A percentile compares a stretch with the other conserved stretches of the same genome.
Conservation (phyloP, 2,329 filamentous ascomycete genomes). For the Verruconis gallopava region DNA sequence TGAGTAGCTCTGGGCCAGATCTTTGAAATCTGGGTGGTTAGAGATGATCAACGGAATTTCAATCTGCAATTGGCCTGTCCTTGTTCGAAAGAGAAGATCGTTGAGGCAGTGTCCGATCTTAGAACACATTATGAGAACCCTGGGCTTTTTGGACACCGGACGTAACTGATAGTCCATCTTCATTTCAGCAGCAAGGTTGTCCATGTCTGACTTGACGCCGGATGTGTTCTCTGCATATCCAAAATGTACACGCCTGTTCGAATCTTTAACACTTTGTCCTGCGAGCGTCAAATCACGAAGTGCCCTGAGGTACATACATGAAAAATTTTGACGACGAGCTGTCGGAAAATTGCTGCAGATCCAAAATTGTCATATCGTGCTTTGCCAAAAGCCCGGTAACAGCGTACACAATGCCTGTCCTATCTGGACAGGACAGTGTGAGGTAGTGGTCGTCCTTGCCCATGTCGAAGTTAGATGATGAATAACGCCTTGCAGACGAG, state of each 20-base stretch:
- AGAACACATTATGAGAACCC: slow-evolving; percentile 77
- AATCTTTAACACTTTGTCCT: slow-evolving; percentile 2
- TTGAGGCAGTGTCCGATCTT: slow-evolving; percentile 81
- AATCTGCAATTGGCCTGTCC: slow-evolving; percentile 59
- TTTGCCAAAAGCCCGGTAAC: slow-evolving; percentile 66
- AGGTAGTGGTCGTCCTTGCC: slow-evolving; percentile 49
- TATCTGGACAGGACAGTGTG: slow-evolving; percentile 73
- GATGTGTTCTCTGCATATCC: slow-evolving; percentile 17
- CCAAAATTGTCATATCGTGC: slow-evolving; percentile 66
- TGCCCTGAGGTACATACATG: slow-evolving; percentile 89
- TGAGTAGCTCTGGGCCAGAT: slow-evolving; percentile 73
- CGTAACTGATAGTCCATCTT: slow-evolving; percentile 60
- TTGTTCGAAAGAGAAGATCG: slow-evolving; percentile 68
- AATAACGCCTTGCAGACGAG: neutral
- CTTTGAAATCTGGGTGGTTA: slow-evolving; percentile 79
- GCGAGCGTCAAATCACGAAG: no score
- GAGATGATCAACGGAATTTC: slow-evolving; percentile 69
- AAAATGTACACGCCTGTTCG: slow-evolving; percentile 6
- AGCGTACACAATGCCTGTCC: slow-evolving; percentile 72
- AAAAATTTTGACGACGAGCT: slow-evolving; percentile 64
- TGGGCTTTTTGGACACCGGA: slow-evolving; percentile 54
- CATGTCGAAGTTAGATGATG: slow-evolving; percentile 1
- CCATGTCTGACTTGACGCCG: slow-evolving; percentile 36
- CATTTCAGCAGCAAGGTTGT: slow-evolving; percentile 48
- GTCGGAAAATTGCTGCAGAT: slow-evolving; percentile 76